These are phyloP conservation scores for Eucalyptus polybractea DNA, from an alignment of 345 rosid genomes.

Conservation along the genomic window DNA sequence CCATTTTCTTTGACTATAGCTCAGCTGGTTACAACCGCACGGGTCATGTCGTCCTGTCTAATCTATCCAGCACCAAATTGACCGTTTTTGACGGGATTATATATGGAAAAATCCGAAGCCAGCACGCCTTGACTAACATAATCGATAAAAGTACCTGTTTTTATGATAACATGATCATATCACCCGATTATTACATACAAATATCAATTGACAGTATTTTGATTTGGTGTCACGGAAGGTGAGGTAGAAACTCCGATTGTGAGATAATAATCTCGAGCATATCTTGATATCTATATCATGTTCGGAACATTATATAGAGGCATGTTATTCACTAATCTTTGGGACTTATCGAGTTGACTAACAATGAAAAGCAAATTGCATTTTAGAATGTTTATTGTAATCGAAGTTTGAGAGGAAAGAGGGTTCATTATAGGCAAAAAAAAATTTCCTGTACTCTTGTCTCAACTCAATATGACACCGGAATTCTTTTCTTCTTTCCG, in stretches of 20 bases:
- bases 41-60: background rate
- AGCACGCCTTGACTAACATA: background rate
- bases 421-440: background rate
- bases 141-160: too few species aligned
- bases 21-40: background rate
- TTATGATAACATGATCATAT: background rate
- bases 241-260: background rate
- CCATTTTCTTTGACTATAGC: background rate
- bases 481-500: background rate
- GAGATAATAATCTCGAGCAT: background rate
- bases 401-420: background rate
- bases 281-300: background rate
- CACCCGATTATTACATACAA: background rate
- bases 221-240: background rate
- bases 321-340: background rate
- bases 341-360: background rate
- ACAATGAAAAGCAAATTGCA: background rate
- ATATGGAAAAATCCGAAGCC: background rate
- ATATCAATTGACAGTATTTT: background rate
- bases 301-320: background rate
- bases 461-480: background rate
- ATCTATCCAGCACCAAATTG: background rate
- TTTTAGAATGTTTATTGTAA: background rate
- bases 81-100: background rate
- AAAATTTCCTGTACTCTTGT: rapidly evolving